Conservation (phyloP, 208 protist species). For the Trypanosoma avium region DNA sequence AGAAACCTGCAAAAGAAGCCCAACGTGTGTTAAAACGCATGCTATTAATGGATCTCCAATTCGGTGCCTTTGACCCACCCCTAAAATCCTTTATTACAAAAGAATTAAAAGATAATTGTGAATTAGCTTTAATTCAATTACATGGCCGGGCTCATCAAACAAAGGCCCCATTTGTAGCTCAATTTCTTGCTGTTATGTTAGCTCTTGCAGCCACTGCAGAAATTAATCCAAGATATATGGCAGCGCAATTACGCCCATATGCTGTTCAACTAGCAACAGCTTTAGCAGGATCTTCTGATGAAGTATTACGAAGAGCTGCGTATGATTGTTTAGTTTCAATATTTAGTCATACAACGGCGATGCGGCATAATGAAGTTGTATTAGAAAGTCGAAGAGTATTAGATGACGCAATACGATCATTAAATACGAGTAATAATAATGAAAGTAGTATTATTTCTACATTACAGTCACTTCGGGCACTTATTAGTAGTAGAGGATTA, state of each 20-base stretch:
- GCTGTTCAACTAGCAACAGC: constrained; percentile 77
- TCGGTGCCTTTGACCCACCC: constrained; percentile 44
- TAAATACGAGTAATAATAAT: constrained; percentile 83
- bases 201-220: constrained; percentile 63
- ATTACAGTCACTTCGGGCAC: constrained; percentile 70
- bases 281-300: constrained; percentile 64
- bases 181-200: constrained; percentile 83
- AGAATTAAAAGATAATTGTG: constrained; percentile 83
- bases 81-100: constrained; percentile 84
- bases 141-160: constrained; percentile 67
- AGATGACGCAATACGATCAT: constrained; percentile 70
- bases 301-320: constrained; percentile 55
- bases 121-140: constrained; percentile 77
- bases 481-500: constrained; percentile 72
- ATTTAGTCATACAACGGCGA: constrained; percentile 61
- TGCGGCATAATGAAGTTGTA: constrained; percentile 80
- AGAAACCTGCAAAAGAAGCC: constrained; percentile 59
- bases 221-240: constrained; percentile 77
- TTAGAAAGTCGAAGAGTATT: constrained; percentile 80
- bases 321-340: constrained; percentile 86
- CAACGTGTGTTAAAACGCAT: constrained; percentile 80
- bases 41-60: constrained; percentile 57
- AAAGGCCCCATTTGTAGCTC: constrained; percentile 55
- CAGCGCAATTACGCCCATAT: constrained; percentile 49
- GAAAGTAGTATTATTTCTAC: constrained; percentile 77